Conservation (phyloP, 2,329 filamentous ascomycete genomes). For the Pezicula neosporulosa region DNA sequence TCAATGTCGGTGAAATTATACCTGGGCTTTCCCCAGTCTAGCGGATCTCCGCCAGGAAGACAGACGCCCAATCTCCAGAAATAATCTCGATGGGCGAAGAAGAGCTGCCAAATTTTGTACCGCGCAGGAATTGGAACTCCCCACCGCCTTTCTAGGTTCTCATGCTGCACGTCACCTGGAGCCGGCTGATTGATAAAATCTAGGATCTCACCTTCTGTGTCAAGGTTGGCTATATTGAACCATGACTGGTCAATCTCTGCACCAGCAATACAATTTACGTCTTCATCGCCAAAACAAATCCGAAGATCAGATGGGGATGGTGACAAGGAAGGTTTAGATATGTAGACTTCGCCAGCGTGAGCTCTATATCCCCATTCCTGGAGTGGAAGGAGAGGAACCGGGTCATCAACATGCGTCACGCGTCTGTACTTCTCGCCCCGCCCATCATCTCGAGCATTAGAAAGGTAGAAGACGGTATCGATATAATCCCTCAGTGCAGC, state of each 20-base stretch:
- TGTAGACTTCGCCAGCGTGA: conserved; percentile 86
- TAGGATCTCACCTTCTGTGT: too few species aligned
- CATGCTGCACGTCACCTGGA: not conserved
- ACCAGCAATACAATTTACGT: conserved; percentile 61
- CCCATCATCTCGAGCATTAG: not conserved
- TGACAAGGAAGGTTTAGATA: conserved; percentile 66
- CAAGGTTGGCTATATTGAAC: conserved; percentile 1
- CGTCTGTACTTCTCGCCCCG: conserved; percentile 55
- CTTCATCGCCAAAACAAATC: conserved; percentile 64
- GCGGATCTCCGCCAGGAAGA: conserved; percentile 73
- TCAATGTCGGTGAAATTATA: conserved; percentile 34
- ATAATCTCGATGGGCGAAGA: conserved; percentile 94
- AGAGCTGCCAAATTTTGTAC: conserved; percentile 83
- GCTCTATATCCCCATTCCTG: conserved; percentile 83
- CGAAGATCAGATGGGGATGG: conserved; percentile 66
- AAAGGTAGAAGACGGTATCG: conserved; percentile 14
- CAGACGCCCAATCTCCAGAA: conserved; percentile 93
- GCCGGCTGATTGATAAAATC: not conserved
- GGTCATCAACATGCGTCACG: conserved; percentile 83
- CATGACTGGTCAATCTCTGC: conserved; percentile 18
- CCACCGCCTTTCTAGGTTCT: conserved; percentile 21
- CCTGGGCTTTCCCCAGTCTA: conserved; percentile 57
- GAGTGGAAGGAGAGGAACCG: conserved; percentile 82
- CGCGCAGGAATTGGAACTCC: conserved; percentile 33
- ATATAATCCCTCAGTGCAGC: conserved; percentile 37